Conservation (phyloP, 1,284 basidiomycete species). For the Fistulinella cinereoalba region DNA sequence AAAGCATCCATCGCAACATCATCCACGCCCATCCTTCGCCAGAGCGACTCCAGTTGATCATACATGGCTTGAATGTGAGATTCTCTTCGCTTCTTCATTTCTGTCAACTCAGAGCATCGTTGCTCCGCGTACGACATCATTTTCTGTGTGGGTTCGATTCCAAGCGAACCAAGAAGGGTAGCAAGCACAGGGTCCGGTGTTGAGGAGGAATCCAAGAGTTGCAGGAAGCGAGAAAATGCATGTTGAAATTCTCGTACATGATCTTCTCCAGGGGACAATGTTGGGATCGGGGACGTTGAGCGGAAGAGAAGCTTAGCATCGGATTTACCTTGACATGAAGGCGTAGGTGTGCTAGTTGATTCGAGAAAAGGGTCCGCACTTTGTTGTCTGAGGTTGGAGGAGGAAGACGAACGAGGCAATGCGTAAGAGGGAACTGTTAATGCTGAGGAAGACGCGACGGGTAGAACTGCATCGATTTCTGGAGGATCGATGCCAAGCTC, state of each 20-base stretch:
- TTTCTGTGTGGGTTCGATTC: slow-evolving; percentile 65
- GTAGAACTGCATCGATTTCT: slow-evolving; percentile 39
- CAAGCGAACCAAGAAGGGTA: slow-evolving; percentile 44
- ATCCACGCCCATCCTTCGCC: slow-evolving; percentile 72
- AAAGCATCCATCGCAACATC: slow-evolving; percentile 79
- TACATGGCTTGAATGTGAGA: slow-evolving; percentile 81
- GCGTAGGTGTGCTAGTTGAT: slow-evolving; percentile 45
- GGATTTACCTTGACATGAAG: slow-evolving; percentile 38
- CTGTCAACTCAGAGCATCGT: slow-evolving; percentile 59
- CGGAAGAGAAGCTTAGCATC: slow-evolving; percentile 26
- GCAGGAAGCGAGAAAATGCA: slow-evolving; percentile 62
- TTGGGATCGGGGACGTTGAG: slow-evolving; percentile 30
- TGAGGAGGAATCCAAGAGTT: slow-evolving; percentile 59
- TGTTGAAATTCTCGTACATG: slow-evolving; percentile 46
- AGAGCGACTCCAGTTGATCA: slow-evolving; percentile 79
- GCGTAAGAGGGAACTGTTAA: slow-evolving; percentile 32
- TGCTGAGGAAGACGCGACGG: slow-evolving; percentile 38
- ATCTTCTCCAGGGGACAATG: slow-evolving; percentile 13
- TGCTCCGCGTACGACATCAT: slow-evolving; percentile 63
- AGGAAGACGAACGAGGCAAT: slow-evolving; percentile 40
- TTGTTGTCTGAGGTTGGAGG: slow-evolving; percentile 32
- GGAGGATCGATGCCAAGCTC: slow-evolving; percentile 71
- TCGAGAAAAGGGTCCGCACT: slow-evolving; percentile 51
- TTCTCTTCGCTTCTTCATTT: slow-evolving; percentile 67
- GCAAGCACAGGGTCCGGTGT: slow-evolving; percentile 35